Evolutionary conservation across 768 basidiomycete genomes (phyloP).

Genomic region (Mycena pura): DNA sequence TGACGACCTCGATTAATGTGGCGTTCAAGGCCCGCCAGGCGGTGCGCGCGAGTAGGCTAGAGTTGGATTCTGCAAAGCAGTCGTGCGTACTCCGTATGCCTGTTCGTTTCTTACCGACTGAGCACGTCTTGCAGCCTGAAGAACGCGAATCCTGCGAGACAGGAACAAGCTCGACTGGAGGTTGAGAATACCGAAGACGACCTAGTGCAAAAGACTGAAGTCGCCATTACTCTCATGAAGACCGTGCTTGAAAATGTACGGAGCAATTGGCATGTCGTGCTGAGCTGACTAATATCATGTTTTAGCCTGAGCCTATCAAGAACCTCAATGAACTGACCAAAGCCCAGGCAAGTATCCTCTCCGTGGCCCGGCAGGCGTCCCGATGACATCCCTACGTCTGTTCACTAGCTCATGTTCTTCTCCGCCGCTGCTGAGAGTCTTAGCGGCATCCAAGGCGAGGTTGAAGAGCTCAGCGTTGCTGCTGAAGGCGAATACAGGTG

Average conservation of each 20-base stretch:
- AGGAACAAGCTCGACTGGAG: conserved; percentile 92
- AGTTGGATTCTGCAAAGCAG: conserved; percentile 92
- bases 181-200: conserved; percentile 96
- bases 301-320: conserved; percentile 93
- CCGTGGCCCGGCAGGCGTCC: neutral
- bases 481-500: conserved; percentile 96
- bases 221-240: conserved; percentile 96
- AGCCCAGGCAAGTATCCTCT: conserved; percentile 66
- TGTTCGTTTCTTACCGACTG: neutral
- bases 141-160: conserved; percentile 72
- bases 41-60: conserved; percentile 78
- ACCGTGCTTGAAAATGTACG: conserved; percentile 96
- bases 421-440: conserved; percentile 81
- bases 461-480: conserved; percentile 91
- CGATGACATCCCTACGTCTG: neutral
- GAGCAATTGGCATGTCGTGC: conserved; percentile 18
- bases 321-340: conserved; percentile 92
- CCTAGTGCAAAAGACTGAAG: conserved; percentile 96
- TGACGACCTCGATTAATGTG: conserved; percentile 82
- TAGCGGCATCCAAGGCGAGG: conserved; percentile 84
- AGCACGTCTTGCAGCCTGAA: conserved; percentile 66
- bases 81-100: conserved; percentile 54
- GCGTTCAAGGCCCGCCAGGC: conserved; percentile 93
- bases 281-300: neutral
- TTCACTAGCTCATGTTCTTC: conserved; percentile 78